Evolutionary conservation across 1,284 basidiomycete genomes (phyloP).

Genomic region (Peniophora sp.): DNA sequence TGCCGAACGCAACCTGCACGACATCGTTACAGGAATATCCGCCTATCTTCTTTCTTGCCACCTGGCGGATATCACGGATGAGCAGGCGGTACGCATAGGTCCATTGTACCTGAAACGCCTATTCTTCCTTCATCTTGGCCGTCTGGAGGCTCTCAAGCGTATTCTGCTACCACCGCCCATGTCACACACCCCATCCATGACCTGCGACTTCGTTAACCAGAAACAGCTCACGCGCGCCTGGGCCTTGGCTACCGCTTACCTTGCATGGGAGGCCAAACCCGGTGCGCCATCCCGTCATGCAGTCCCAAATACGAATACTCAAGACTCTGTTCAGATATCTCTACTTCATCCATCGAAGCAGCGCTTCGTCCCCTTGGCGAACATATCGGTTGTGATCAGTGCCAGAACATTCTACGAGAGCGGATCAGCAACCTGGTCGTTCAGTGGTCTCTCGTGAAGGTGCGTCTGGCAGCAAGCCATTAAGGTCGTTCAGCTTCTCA

Average conservation of each 20-base stretch:
- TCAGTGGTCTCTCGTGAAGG: conserved; percentile 76
- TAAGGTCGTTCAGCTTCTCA: not conserved
- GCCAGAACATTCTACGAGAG: conserved; percentile 49
- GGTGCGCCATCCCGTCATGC: conserved; percentile 14
- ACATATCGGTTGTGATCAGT: conserved; percentile 35
- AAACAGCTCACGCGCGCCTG: conserved; percentile 23
- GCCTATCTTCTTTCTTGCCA: conserved; percentile 26
- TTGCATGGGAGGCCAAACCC: conserved; percentile 28
- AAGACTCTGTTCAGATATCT: conserved; percentile 19
- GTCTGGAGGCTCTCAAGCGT: conserved; percentile 26
- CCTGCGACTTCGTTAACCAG: conserved; percentile 21
- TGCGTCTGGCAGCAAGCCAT: conserved; percentile 20
- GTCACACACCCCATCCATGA: conserved; percentile 19
- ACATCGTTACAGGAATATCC: conserved; percentile 27
- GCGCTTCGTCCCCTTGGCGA: conserved; percentile 26
- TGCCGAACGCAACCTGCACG: conserved; percentile 22
- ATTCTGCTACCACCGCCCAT: conserved; percentile 26
- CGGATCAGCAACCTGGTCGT: conserved; percentile 60
- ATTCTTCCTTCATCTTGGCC: conserved; percentile 29
- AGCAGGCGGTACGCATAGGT: conserved; percentile 25
- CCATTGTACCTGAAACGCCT: conserved; percentile 31
- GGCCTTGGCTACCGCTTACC: conserved; percentile 25
- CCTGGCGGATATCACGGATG: conserved; percentile 25
- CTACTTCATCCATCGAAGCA: conserved; percentile 25
- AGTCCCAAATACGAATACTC: too few species aligned